These are phyloP conservation scores for Aspergillus puulaauensis DNA, from an alignment of 2,329 filamentous ascomycete genomes.

Conservation along the genomic window DNA sequence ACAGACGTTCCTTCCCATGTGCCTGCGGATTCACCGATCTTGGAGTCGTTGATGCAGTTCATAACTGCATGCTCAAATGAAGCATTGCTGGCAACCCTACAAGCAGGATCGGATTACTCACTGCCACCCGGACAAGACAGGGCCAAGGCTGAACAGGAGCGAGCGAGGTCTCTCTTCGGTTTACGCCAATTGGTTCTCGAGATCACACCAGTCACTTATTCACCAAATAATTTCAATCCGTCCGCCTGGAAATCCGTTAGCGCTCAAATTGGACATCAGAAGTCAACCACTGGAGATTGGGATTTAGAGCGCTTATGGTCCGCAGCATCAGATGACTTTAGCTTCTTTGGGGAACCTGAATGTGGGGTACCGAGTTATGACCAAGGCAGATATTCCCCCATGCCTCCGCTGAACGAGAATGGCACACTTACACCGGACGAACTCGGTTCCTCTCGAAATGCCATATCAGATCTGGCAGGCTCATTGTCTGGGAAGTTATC, in stretches of 20 bases:
- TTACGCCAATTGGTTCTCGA: slow-evolving; percentile 58
- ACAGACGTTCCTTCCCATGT: slow-evolving; percentile 55
- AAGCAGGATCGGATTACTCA: slow-evolving; percentile 57
- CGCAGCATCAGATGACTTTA: slow-evolving; percentile 60
- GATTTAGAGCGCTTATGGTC: slow-evolving; percentile 62
- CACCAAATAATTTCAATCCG: slow-evolving; percentile 11
- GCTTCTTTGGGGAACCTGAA: slow-evolving; percentile 60
- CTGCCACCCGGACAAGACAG: slow-evolving; percentile 58
- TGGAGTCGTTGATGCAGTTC: slow-evolving; percentile 51
- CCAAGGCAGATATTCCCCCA: slow-evolving; percentile 45
- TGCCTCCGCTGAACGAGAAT: slow-evolving; percentile 44
- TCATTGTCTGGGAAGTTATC: not conserved
- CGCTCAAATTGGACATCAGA: slow-evolving; percentile 48
- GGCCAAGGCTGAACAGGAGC: slow-evolving; percentile 48
- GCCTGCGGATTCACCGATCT: slow-evolving; percentile 41
- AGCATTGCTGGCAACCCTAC: slow-evolving; percentile 50
- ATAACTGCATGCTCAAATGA: slow-evolving; percentile 59
- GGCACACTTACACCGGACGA: slow-evolving; percentile 39
- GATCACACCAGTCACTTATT: slow-evolving; percentile 39
- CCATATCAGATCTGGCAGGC: slow-evolving; percentile 9
- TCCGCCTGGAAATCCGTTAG: slow-evolving; percentile 42
- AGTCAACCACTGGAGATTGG: slow-evolving; percentile 58
- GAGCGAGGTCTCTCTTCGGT: slow-evolving; percentile 54
- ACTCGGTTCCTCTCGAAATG: slow-evolving; percentile 13
- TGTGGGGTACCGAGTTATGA: slow-evolving; percentile 51